These are phyloP conservation scores for Stipa capillata DNA, from an alignment of 176 grass and related monocot species.

Conservation along the genomic window DNA sequence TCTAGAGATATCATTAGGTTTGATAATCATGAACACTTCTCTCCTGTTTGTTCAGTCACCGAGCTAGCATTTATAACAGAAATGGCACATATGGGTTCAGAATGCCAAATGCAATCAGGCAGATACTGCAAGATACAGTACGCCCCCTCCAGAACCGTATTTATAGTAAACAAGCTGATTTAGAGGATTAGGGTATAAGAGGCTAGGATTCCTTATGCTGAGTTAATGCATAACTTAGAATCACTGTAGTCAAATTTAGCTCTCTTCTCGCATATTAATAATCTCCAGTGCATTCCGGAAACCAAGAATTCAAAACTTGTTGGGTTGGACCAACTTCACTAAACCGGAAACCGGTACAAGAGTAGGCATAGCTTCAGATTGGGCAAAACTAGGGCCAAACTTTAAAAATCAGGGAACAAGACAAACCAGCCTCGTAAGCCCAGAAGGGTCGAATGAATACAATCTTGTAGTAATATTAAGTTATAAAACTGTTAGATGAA, in stretches of 20 bases:
- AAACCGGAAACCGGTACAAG: neutral
- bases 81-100: neutral
- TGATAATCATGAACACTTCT: neutral
- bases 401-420: neutral
- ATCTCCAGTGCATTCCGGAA: neutral
- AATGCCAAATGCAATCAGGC: neutral
- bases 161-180: conserved; percentile 10
- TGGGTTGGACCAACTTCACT: neutral
- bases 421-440: neutral
- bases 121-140: neutral
- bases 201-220: neutral
- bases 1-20: neutral
- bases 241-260: neutral
- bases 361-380: neutral
- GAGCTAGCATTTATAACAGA: conserved; percentile 7
- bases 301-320: neutral
- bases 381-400: neutral
- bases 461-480: neutral
- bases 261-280: conserved; percentile 1
- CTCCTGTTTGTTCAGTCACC: conserved; percentile 2
- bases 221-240: neutral
- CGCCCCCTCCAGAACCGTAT: neutral
- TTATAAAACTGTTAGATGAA: neutral
- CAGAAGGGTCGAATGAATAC: neutral
- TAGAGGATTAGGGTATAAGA: neutral